Evolutionary conservation across 2,329 filamentous ascomycete species (phyloP).

Genomic region (Pseudogymnoascus sp.): DNA sequence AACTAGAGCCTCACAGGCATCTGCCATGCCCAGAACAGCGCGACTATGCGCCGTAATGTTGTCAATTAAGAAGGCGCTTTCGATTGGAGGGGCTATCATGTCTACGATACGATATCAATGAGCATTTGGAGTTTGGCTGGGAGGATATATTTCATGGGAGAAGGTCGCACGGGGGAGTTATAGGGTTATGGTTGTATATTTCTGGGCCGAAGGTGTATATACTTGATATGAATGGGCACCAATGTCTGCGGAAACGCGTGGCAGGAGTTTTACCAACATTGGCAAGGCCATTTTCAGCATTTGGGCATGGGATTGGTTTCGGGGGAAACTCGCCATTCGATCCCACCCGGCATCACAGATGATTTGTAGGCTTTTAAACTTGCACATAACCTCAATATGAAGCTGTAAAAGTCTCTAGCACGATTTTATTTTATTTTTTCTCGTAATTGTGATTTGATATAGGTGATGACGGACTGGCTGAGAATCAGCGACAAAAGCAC

Average conservation of each 20-base stretch:
- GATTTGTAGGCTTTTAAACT: neutral
- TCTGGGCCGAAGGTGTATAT: neutral
- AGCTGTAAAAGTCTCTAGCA: neutral
- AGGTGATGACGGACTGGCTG: neutral
- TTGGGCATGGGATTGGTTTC: neutral
- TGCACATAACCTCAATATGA: neutral
- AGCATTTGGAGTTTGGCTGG: neutral
- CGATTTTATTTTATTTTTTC: neutral
- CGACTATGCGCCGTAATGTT: neutral
- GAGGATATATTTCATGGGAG: neutral
- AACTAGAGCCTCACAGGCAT: neutral
- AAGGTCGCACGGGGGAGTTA: neutral
- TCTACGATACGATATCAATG: conserved; percentile 1
- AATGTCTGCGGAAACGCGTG: neutral
- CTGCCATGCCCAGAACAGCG: neutral
- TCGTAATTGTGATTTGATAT: conserved; percentile 4
- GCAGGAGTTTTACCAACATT: neutral
- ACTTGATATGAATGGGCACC: neutral
- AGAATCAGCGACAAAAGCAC: neutral
- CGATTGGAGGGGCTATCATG: neutral
- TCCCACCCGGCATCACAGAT: neutral
- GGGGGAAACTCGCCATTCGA: neutral
- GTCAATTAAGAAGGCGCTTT: neutral
- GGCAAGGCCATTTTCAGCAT: neutral
- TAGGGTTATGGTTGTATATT: neutral